These are phyloP conservation scores for Colletotrichum lupini DNA, from an alignment of 2,329 filamentous ascomycete species.

Conservation along the genomic window DNA sequence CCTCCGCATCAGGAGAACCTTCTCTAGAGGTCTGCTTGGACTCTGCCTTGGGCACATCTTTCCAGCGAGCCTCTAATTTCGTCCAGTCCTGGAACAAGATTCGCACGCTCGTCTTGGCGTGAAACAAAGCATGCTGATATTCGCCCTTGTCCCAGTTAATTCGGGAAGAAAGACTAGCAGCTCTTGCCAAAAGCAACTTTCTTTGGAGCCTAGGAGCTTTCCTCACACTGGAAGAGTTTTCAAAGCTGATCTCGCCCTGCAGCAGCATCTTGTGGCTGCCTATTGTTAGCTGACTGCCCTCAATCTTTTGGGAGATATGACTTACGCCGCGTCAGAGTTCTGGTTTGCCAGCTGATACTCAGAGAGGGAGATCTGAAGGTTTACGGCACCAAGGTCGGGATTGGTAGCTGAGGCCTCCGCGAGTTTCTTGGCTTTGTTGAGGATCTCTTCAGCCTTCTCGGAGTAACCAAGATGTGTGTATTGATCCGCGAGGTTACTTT, in stretches of 20 bases:
- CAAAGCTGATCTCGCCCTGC: conserved; percentile 24
- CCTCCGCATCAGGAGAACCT: conserved; percentile 15
- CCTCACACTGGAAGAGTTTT: conserved; percentile 23
- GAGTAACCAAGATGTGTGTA: conserved; percentile 65
- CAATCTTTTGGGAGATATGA: conserved; percentile 13
- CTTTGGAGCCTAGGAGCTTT: conserved; percentile 39
- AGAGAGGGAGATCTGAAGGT: conserved; percentile 76
- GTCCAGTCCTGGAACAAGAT: conserved; percentile 67
- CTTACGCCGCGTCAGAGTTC: conserved; percentile 69
- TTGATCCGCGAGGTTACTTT: conserved; percentile 62
- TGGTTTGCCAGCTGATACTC: conserved; percentile 80
- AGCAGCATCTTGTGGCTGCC: conserved; percentile 29
- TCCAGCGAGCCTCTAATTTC: conserved; percentile 53
- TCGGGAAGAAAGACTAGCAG: conserved; percentile 72
- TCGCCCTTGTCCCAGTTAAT: conserved; percentile 72
- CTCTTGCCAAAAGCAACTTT: conserved; percentile 67
- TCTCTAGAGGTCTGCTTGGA: background rate
- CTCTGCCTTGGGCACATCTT: conserved; percentile 41
- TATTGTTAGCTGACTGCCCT: conserved; percentile 4
- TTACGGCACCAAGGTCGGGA: conserved; percentile 54
- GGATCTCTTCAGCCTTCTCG: conserved; percentile 58
- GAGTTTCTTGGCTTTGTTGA: conserved; percentile 69
- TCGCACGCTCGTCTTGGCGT: conserved; percentile 68
- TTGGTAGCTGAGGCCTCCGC: conserved; percentile 48
- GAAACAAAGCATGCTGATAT: conserved; percentile 66